phyloP scores from a whole-genome alignment of 768 basidiomycete genomes.

The Dictyophora rubrovolvata region DNA sequence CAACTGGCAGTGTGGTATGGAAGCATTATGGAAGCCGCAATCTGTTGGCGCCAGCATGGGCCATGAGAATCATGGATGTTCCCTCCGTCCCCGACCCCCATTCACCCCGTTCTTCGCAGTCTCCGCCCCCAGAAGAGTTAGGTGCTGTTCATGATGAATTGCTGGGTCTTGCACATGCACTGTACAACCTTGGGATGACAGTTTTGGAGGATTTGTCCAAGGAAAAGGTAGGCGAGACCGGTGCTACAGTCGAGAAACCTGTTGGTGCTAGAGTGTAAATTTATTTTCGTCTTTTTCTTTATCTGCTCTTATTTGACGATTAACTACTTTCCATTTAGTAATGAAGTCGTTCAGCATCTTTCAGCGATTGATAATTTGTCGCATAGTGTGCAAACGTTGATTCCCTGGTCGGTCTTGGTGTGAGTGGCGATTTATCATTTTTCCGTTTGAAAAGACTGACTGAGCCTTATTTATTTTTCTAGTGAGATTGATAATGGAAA shows the following conservation, averaged over 20 bases:
- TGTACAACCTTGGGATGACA: slow-evolving; percentile 76
- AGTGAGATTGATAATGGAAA: slow-evolving; percentile 70
- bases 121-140: slow-evolving; percentile 8
- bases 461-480: slow-evolving; percentile 19
- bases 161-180: slow-evolving; percentile 61
- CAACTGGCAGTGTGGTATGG: too few relatives aligned
- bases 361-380: slow-evolving; percentile 59
- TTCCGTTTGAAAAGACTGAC: not conserved
- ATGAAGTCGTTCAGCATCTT: slow-evolving; percentile 65
- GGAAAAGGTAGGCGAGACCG: slow-evolving; percentile 34
- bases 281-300: not conserved
- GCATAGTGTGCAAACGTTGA: slow-evolving; percentile 47
- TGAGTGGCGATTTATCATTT: slow-evolving; percentile 4
- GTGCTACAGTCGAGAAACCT: slow-evolving; percentile 46
- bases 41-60: not conserved
- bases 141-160: slow-evolving; percentile 32
- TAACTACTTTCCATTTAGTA: slow-evolving; percentile 30
- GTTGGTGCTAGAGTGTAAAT: slow-evolving; percentile 66
- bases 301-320: not conserved
- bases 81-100: not conserved
- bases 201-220: slow-evolving; percentile 77
- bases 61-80: not conserved
- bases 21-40: too few relatives aligned
- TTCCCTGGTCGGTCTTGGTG: slow-evolving; percentile 55
- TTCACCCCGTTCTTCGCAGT: slow-evolving; percentile 8